Evolutionary conservation across 176 grass and related monocot genomes (phyloP).

Genomic region (Rhipidocladum racemiflorum): DNA sequence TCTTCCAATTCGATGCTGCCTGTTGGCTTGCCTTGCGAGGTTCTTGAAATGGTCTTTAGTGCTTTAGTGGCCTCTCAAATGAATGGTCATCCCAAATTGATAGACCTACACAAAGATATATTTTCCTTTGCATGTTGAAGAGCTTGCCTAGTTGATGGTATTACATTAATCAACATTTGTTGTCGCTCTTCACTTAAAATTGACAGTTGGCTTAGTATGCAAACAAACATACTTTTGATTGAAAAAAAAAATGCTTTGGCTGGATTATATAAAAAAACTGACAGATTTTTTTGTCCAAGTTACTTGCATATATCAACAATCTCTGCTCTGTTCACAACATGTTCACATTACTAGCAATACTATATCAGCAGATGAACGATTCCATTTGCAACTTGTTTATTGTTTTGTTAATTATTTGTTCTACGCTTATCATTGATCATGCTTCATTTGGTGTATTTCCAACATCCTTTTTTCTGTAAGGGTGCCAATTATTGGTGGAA

Average conservation of each 20-base stretch:
- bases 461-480: constrained; percentile 33
- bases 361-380: background rate
- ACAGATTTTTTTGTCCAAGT: background rate
- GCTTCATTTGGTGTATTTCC: constrained; percentile 14
- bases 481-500: constrained; percentile 95
- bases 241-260: background rate
- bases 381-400: constrained; percentile 10
- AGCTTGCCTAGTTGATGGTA: constrained; percentile 5
- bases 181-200: background rate
- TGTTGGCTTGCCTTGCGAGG: background rate
- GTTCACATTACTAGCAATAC: background rate
- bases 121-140: background rate
- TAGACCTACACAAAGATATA: background rate
- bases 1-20: background rate
- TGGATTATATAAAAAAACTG: background rate
- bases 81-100: background rate
- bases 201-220: background rate
- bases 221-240: background rate
- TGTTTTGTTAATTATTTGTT: constrained; percentile 1
- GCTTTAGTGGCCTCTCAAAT: background rate
- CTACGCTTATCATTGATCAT: background rate
- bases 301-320: background rate
- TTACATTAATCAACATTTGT: constrained; percentile 13
- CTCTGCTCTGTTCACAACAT: background rate
- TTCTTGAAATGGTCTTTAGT: background rate